Base-by-base conservation (phyloP, 2,329 filamentous ascomycete genomes). In the Hymenoscyphus fructigenus region DNA sequence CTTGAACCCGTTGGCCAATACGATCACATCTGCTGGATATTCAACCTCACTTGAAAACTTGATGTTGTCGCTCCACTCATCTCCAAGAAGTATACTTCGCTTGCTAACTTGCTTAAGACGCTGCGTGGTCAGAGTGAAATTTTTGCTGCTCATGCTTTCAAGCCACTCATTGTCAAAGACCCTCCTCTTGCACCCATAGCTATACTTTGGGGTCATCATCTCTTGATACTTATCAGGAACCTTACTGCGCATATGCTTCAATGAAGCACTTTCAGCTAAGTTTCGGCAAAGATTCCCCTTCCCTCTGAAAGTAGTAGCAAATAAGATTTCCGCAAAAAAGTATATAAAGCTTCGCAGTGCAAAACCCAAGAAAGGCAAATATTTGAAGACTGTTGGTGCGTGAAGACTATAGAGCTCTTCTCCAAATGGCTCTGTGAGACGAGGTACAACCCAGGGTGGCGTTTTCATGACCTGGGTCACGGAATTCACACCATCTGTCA, bases 391-490 rank as follows among this genome's bases (percentile, higher is more conserved):
- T 3, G 3, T 3, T 5, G 28, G 28, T 29, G 28, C 28, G 28
- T 29, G 5, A 3, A 3, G 28, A 3, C 3, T 5, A 5, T 29
- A 29, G 3, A 3, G 3, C 28, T 29, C 28, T 29, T 29, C 5
- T 5, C 28, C 28, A 5, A 29, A 29, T 29, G 28, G 28, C 5
- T 29, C 28, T 29, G 3, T 5, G 3, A 29, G 5, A 29, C 28
- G 28, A 3, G 28, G 28, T 5, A 3, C 28, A 29, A 29, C 28
- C 28, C 28, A 29, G 28, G 28, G 28, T 12, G 84, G 83, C 15
- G 82, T 82, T 17, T 84, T 77, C 82, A 87, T 85, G 6, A 88
- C 67, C 67, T 88, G 85, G 0, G 84, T 86, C n/a, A 87, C 80
- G 5, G 82, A 82, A 70, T 82, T 85, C 36, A 81, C 83, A 26